Conservation (phyloP, 2,329 filamentous ascomycete genomes). For the Arthroderma uncinatum region DNA sequence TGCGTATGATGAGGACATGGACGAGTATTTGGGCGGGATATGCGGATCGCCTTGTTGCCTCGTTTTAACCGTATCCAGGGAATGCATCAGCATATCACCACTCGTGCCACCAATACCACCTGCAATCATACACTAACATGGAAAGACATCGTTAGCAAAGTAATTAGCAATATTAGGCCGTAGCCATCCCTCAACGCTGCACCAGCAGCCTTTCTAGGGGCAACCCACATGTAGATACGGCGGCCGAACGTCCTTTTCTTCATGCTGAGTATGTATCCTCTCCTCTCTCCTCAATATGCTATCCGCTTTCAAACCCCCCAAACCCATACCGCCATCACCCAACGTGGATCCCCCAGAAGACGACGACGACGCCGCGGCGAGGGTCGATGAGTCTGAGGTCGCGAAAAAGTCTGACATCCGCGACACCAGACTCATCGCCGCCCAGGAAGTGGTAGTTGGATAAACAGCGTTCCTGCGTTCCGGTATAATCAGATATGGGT, state of each 20-base stretch:
- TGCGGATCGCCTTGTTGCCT: conserved; percentile 93
- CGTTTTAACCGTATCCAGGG: conserved; percentile 95
- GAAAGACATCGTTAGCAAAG: conserved; percentile 10
- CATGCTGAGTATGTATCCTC: conserved; percentile 12
- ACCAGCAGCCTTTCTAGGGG: no score
- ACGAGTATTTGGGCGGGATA: conserved; percentile 83
- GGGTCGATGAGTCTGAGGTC: conserved; percentile 26
- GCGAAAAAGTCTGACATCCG: conserved; percentile 43
- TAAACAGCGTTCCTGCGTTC: not conserved
- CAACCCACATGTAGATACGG: conserved; percentile 17
- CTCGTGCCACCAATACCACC: conserved; percentile 86
- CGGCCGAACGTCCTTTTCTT: conserved; percentile 17
- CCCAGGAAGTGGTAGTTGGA: conserved; percentile 8
- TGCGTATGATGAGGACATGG: conserved; percentile 78
- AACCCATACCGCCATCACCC: conserved; percentile 8
- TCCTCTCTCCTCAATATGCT: conserved; percentile 18
- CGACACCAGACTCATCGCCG: conserved; percentile 50
- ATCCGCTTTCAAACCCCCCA: conserved; percentile 16
- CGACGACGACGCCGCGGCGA: conserved; percentile 24
- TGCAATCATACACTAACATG: conserved; percentile 73
- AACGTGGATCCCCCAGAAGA: conserved; percentile 10
- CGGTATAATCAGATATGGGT: not conserved
- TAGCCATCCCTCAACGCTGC: no score
- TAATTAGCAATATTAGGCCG: not conserved
- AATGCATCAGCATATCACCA: conserved; percentile 97